Base-by-base conservation (phyloP, 106 monocot genomes). In the Hemerocallis citrina region DNA sequence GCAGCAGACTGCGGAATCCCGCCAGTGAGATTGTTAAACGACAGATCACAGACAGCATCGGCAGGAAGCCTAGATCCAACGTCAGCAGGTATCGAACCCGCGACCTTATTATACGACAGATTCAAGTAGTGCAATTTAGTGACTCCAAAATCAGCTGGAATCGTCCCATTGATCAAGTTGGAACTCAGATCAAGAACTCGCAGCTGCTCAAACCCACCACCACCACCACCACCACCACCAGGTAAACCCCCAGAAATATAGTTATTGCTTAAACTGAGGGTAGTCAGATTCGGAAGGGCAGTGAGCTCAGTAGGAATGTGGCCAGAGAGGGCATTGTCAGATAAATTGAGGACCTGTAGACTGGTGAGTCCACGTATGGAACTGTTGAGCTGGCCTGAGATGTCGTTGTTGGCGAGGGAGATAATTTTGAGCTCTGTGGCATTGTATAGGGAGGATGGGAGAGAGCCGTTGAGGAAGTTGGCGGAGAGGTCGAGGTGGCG, bases 21-120 rank as follows among this genome's bases (percentile, higher is more conserved):
- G 9, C 98, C 98, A 19, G 77, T 79, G 71, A 99, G 71, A 23
- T 92, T 85, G 56, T 99, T 99, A 64, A 72, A 92, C 4, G 92
- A 88, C 20, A 99, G 64, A 57, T 92, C 98, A 12, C 88, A 35
- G 5, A 63, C 68, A 8, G 75, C 84, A 21, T 67, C 75, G 17
- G 40, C 51, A 37, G 73, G 79, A 39, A 92, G 28, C 13, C 32
- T 42, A 20, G 61, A 59, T 3, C 73, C 88, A 9, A 92, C 59
- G 9, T 72, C 66, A 2, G 57, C 39, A 12, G 98, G 88, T 13
- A 99, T 81, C 45, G 47, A 62, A 34, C 98, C 98, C 12, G 76
- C 41, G 44, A 99, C 3, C 52, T 62, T 66, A 71, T 99, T 99
- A 32, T 64, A 69, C 0, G 92, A 92, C 20, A 99, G 62, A 55